Evolutionary conservation across 1,139 yeast genomes (phyloP).

Genomic region (Lodderomyces margitis): DNA sequence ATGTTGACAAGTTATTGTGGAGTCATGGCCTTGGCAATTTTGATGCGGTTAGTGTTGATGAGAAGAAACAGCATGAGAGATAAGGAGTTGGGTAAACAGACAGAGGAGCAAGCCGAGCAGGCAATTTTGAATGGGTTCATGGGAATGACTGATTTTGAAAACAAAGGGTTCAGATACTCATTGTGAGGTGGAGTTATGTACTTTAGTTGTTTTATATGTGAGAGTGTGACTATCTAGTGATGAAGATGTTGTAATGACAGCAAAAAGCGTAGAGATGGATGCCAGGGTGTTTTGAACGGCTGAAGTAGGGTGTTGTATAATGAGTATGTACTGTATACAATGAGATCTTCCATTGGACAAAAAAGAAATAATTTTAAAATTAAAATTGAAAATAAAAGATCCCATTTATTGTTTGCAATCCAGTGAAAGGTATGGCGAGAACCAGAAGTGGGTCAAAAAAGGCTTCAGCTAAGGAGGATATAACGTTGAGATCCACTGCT

Average conservation of each 20-base stretch:
- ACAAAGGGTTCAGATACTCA: constrained; percentile 28
- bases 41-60: constrained; percentile 20
- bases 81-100: constrained; percentile 22
- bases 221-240: no score
- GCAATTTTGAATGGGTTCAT: constrained; percentile 33
- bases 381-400: no score
- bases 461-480: constrained; percentile 6
- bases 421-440: constrained; percentile 2
- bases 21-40: constrained; percentile 17
- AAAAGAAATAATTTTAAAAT: not conserved
- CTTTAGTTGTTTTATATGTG: no score
- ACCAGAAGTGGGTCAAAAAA: constrained; percentile 6
- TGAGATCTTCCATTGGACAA: not conserved
- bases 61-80: constrained; percentile 24
- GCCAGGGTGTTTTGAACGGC: no score
- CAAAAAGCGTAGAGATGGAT: no score
- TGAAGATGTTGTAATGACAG: no score
- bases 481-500: constrained; percentile 21
- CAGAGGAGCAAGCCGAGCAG: constrained; percentile 25
- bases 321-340: not conserved
- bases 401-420: no score
- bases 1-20: constrained; percentile 1
- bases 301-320: no score
- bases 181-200: no score
- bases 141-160: constrained; percentile 33